Base-by-base conservation (phyloP, 805 yeast genomes). In the Kluyveromyces wickerhamii region DNA sequence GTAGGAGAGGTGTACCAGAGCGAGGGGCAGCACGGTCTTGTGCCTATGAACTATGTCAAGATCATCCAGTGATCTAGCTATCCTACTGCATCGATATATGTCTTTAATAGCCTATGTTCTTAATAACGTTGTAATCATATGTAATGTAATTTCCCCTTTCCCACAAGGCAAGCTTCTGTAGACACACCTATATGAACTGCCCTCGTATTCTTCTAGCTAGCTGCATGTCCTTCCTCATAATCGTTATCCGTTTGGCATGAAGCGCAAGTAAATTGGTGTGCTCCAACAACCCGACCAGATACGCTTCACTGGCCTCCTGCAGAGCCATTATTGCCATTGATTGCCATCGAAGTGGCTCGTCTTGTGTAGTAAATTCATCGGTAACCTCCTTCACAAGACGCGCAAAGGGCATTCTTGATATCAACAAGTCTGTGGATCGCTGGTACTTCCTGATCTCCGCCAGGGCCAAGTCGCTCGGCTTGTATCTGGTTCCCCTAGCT, bases 231-330 rank as follows among this genome's bases (percentile, higher is more conserved):
- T 78, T 80, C 49, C 79, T 82, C 89, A 81, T 82, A 21, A 82
- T 79, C 0, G 94, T 82, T n/a, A 82, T 86, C 46, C 94, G 61
- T 49, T 77, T 80, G 1, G 87, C 88, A 57, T 82, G 92, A 24
- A 82, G 60, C 10, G 92, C 92, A 54, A 85, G 66, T 24, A 81
- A 52, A 47, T 82, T 82, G 3, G 88, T 81, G 52, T 82, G 92
- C 49, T 82, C 92, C 33, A 82, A 62, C 24, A 82, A 59, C 35
- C 81, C 81, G 9, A 81, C 78, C 40, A 82, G 54, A 42, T 75
- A 82, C 1, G 89, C 88, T 51, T 82, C 94, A 32, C 82, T 69
- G 1, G 89, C 89, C 51, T 82, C 94, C 51, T 82, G 94, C 21
- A 82, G 59, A 4, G 89, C 89, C 54, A 81, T 49, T 10, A 82